Evolutionary conservation across 2,329 filamentous ascomycete species (phyloP).

Genomic region (Stagonosporopsis chrysanthemi): DNA sequence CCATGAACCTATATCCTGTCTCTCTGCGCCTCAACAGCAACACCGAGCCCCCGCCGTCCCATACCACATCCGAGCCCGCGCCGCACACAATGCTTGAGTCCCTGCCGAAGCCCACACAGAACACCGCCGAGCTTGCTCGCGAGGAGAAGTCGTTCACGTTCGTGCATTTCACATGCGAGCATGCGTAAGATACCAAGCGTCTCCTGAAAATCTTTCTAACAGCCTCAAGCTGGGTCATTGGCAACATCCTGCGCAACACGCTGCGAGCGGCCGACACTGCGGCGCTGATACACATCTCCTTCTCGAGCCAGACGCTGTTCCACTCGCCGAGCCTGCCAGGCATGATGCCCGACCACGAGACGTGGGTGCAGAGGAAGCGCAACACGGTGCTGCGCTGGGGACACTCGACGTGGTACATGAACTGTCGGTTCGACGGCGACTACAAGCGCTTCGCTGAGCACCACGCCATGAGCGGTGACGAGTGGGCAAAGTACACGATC

Average conservation of each 20-base stretch:
- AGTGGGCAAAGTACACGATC: conserved; percentile 71
- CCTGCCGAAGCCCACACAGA: conserved; percentile 45
- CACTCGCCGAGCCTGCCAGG: conserved; percentile 73
- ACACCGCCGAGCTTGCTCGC: conserved; percentile 50
- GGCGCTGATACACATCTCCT: conserved; percentile 69
- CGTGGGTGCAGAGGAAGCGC: conserved; percentile 69
- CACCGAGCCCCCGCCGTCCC: not conserved
- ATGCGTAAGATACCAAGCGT: conserved; percentile 56
- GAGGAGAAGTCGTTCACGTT: conserved; percentile 56
- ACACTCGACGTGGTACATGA: conserved; percentile 73
- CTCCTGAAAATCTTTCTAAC: too few species aligned
- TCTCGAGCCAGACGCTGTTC: conserved; percentile 72
- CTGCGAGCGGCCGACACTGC: conserved; percentile 64
- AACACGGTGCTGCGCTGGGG: conserved; percentile 77
- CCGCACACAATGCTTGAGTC: conserved; percentile 18
- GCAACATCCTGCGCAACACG: conserved; percentile 69
- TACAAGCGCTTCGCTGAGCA: conserved; percentile 71
- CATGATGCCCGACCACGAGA: conserved; percentile 73
- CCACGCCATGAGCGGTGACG: conserved; percentile 64
- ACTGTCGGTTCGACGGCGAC: conserved; percentile 72
- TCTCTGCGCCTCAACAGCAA: conserved; percentile 10
- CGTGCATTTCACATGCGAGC: conserved; percentile 66
- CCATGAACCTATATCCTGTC: conserved; percentile 17
- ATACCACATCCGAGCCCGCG: conserved; percentile 17
- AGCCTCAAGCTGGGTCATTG: conserved; percentile 58